A percentile compares a stretch with the other conserved stretches of the same genome.
phyloP scores from a whole-genome alignment of 805 yeast species.

The Suhomyces sp. region DNA sequence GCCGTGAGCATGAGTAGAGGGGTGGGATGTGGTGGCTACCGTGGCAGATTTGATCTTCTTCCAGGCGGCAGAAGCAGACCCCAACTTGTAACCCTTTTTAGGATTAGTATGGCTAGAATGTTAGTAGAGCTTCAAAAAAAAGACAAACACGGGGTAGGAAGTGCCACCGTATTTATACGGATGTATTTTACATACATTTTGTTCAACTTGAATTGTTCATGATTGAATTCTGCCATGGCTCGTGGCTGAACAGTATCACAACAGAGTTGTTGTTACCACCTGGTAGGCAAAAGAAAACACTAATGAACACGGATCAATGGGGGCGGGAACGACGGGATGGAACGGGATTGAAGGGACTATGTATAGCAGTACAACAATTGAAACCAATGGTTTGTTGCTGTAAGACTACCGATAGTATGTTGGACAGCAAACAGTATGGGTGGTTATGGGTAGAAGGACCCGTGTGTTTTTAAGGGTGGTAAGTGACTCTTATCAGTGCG shows the following conservation, averaged over 20 bases:
- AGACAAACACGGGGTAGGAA: background rate
- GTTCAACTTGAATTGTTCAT: conserved; percentile 22
- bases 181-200: conserved; percentile 21
- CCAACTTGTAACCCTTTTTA: conserved; percentile 36
- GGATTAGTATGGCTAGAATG: conserved; percentile 29
- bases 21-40: conserved; percentile 16
- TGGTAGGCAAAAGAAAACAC: no score
- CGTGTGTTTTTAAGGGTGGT: background rate
- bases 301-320: no score
- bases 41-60: conserved; percentile 37
- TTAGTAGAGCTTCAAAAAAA: conserved; percentile 9
- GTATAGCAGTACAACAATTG: no score
- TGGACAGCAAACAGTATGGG: no score
- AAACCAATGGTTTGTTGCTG: no score
- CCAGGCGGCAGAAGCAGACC: conserved; percentile 44
- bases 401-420: no score
- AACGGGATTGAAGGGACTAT: no score
- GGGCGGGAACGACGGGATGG: no score
- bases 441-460: background rate
- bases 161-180: no score
- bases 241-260: no score
- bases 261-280: no score
- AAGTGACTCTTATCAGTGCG: conserved; percentile 2
- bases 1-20: background rate
- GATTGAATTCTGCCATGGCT: conserved; percentile 13